Evolutionary conservation across 352 stramenopile genomes (phyloP).

Genomic region (Nothophytophthora sp.): DNA sequence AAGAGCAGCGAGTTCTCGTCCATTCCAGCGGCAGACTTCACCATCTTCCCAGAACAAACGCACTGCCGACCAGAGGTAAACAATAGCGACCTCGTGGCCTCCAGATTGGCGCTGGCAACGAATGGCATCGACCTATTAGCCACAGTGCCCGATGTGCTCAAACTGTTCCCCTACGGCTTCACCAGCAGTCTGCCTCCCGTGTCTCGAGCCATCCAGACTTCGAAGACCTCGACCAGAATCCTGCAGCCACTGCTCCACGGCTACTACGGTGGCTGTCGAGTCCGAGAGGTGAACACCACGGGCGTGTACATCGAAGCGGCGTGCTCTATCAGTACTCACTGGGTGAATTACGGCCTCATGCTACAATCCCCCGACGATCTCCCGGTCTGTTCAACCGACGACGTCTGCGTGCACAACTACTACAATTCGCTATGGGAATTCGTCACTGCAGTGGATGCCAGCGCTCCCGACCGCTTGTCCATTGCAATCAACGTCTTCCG

Average conservation of each 20-base stretch:
- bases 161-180: slow-evolving; percentile 11
- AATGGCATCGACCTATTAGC: slow-evolving; percentile 3
- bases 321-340: slow-evolving; percentile 6
- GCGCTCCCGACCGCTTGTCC: slow-evolving; percentile 6
- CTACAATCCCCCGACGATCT: slow-evolving; percentile 29
- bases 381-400: slow-evolving; percentile 21
- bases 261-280: slow-evolving; percentile 7
- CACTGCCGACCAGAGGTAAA: slow-evolving; percentile 4
- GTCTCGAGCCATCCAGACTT: slow-evolving; percentile 2
- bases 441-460: slow-evolving; percentile 18
- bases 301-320: slow-evolving; percentile 8
- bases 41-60: slow-evolving; percentile 13
- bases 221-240: neutral
- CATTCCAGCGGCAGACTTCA: slow-evolving; percentile 12
- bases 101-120: slow-evolving; percentile 7
- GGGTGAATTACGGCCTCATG: slow-evolving; percentile 28
- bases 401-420: slow-evolving; percentile 28
- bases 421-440: slow-evolving; percentile 32
- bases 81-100: slow-evolving; percentile 4
- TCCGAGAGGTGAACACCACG: slow-evolving; percentile 9
- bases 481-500: slow-evolving; percentile 23
- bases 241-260: slow-evolving; percentile 9
- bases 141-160: slow-evolving; percentile 9
- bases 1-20: slow-evolving; percentile 6
- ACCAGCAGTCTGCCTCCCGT: neutral